Evolutionary conservation across 1,284 basidiomycete genomes (phyloP), one percentile per base, ranked within the genome.

Genomic region (Leccinum colubrinum): DNA sequence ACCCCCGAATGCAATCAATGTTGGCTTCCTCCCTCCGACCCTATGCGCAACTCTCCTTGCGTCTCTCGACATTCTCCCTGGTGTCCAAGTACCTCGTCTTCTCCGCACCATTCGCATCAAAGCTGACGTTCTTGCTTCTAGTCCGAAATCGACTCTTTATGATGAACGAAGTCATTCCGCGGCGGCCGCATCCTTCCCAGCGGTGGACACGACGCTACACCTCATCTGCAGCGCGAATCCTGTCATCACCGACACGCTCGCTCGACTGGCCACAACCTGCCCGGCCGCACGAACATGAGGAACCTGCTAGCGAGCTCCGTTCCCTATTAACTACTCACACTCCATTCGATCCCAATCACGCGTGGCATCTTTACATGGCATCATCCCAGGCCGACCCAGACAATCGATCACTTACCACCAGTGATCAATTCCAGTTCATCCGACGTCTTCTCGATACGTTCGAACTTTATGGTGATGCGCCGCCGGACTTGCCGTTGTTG

Each of bases 1-100:
- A 74, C 69, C 30, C 62, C 69, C 59, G 72, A 72, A 56, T 72
- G 73, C 61, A 66, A 14, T 59, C 71, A 70, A 55, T 74, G 66
- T 64, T 30, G 56, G 20, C 55, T 51, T 59, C 51, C 62, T 20
- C 52, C 41, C 22, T 59, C 61, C 4, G 58, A 62, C 73, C 62
- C 79, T 74, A 68, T 72, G 74, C 64, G 68, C 78, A 81, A 78
- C 56, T 50, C 64, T 3, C 78, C 79, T 50, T 83, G 77, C 69
- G 65, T 72, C 22, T 71, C 72, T 55, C 76, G 73, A 59, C 78
- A 83, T 67, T 76, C 78, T 3, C 66, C 80, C 11, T 81, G 78
- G 77, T 79, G 77, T 68, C 77, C 80, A 68, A 73, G 59, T 74
- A 60, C 59, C 33, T 58, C 55, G 46, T 54, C 61, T 60, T 7